phyloP scores from a whole-genome alignment of 106 monocot genomes.

The Allium fistulosum region DNA sequence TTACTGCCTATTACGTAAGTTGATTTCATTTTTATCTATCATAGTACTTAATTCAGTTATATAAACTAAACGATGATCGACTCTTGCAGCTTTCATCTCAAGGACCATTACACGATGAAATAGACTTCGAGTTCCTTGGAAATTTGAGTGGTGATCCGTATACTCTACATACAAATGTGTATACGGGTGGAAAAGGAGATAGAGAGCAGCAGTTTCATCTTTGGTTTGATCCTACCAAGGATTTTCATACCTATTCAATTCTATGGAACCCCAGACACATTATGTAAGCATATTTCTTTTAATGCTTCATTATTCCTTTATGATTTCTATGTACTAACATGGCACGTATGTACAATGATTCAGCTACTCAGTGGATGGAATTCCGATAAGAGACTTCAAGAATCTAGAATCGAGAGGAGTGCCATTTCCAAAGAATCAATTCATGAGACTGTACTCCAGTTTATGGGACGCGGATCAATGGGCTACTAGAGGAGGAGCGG shows the following conservation, averaged over 20 bases:
- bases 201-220: constrained; percentile 46
- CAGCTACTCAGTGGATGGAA: constrained; percentile 18
- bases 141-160: constrained; percentile 44
- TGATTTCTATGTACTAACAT: background rate
- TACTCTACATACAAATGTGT: constrained; percentile 65
- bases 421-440: constrained; percentile 8
- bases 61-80: background rate
- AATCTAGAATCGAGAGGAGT: constrained; percentile 8
- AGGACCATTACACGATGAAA: constrained; percentile 28
- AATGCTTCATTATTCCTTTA: background rate
- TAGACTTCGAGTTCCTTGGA: constrained; percentile 64
- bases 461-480: constrained; percentile 26
- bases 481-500: constrained; percentile 51
- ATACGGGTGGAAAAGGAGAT: constrained; percentile 42
- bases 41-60: background rate
- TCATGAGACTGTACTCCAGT: constrained; percentile 19
- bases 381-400: constrained; percentile 12
- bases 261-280: constrained; percentile 33
- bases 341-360: background rate
- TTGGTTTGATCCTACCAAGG: constrained; percentile 54
- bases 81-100: constrained; percentile 8
- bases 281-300: background rate
- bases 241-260: constrained; percentile 60
- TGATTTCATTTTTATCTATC: background rate
- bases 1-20: constrained; percentile 20